Conservation (phyloP, 345 rosid genomes). For the Ceriops zippeliana region DNA sequence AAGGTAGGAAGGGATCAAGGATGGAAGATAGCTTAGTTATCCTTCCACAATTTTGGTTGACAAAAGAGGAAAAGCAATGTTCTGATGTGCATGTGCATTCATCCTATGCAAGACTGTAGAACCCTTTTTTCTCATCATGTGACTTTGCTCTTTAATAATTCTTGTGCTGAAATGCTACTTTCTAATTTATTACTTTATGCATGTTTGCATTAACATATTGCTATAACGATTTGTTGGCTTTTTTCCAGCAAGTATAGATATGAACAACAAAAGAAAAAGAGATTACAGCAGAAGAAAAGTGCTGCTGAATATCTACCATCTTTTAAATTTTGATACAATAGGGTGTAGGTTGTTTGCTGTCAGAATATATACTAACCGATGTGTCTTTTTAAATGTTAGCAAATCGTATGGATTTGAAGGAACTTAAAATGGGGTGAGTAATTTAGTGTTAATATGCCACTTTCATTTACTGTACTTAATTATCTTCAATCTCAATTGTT, state of each 20-base stretch:
- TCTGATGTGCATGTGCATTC: too few relatives aligned
- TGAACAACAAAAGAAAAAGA: constrained; percentile 81
- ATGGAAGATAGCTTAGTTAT: too few relatives aligned
- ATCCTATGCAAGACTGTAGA: too few relatives aligned
- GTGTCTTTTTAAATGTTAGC: constrained; percentile 38
- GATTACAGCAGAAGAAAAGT: constrained; percentile 83
- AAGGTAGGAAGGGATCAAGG: too few relatives aligned
- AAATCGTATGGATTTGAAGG: constrained; percentile 72
- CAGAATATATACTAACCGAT: constrained; percentile 34
- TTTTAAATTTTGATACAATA: constrained; percentile 24
- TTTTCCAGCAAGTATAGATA: constrained; percentile 69
- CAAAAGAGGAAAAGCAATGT: too few relatives aligned
- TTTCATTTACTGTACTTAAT: neutral
- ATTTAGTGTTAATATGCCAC: neutral
- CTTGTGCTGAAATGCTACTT: neutral
- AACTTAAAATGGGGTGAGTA: constrained; percentile 85
- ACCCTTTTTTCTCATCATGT: too few relatives aligned
- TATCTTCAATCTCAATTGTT: neutral
- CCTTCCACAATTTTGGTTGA: too few relatives aligned
- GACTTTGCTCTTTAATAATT: too few relatives aligned
- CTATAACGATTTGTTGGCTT: constrained; percentile 7
- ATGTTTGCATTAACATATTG: neutral
- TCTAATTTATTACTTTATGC: neutral
- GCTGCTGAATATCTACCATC: constrained; percentile 35
- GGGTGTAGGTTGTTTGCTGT: constrained; percentile 8